Evolutionary conservation across 495 filamentous ascomycete species (phyloP).

Genomic region (Chaetomidium leptoderma): DNA sequence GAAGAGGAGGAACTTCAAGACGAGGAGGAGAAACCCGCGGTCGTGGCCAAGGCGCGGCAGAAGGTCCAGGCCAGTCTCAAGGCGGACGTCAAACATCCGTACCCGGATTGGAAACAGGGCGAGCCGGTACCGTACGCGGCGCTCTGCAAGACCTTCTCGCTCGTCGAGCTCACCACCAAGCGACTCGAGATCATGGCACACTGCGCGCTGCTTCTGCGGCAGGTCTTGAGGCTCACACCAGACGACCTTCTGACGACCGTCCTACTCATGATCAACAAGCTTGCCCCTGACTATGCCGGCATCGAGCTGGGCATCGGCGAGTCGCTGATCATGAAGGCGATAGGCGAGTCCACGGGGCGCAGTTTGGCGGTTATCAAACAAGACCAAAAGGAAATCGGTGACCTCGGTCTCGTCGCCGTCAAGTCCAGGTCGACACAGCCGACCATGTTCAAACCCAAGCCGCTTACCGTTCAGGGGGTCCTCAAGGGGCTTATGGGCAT

Average conservation of each 20-base stretch:
- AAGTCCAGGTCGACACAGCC: slow-evolving; percentile 91
- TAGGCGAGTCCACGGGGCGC: slow-evolving; percentile 88
- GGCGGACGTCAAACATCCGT: slow-evolving; percentile 66
- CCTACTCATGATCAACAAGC: slow-evolving; percentile 94
- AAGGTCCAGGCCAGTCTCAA: slow-evolving; percentile 76
- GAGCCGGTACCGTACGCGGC: slow-evolving; percentile 92
- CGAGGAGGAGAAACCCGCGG: slow-evolving; percentile 71
- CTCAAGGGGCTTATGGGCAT: slow-evolving; percentile 85
- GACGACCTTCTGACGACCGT: slow-evolving; percentile 82
- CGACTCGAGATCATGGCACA: slow-evolving; percentile 79
- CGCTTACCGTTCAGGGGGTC: slow-evolving; percentile 79
- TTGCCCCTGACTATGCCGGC: slow-evolving; percentile 92
- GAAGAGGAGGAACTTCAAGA: slow-evolving; percentile 54
- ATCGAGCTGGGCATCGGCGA: slow-evolving; percentile 96
- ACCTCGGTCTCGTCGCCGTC: slow-evolving; percentile 88
- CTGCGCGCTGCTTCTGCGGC: slow-evolving; percentile 84
- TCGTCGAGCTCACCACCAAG: slow-evolving; percentile 90
- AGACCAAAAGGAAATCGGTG: slow-evolving; percentile 93
- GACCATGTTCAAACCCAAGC: slow-evolving; percentile 96
- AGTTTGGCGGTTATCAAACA: slow-evolving; percentile 81
- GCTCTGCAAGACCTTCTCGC: slow-evolving; percentile 87
- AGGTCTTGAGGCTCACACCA: slow-evolving; percentile 87
- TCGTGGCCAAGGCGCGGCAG: slow-evolving; percentile 70
- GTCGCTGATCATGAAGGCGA: slow-evolving; percentile 96
- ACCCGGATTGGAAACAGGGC: slow-evolving; percentile 88